Percentiles rank a stretch among this genome's conserved stretches.
These are phyloP conservation scores for Arachnomyces sp. DNA, from an alignment of 2,329 filamentous ascomycete genomes.

Conservation along the genomic window DNA sequence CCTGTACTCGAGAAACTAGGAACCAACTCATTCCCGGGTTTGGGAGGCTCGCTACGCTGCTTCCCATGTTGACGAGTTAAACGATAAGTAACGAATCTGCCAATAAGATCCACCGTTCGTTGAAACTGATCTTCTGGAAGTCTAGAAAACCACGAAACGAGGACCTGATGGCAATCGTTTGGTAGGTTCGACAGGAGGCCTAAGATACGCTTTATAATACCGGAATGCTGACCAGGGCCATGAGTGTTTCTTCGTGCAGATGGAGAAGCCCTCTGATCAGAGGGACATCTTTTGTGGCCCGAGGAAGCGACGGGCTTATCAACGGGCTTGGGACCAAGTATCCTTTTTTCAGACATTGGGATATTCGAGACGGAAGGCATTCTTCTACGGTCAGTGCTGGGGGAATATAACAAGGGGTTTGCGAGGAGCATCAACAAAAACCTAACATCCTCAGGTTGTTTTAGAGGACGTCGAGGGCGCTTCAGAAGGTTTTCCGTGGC, in stretches of 20 bases:
- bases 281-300: slow-evolving; percentile 11
- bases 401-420: slow-evolving; percentile 64
- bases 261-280: slow-evolving; percentile 14
- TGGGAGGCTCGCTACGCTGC: slow-evolving; percentile 50
- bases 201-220: slow-evolving; percentile 74
- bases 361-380: slow-evolving; percentile 13
- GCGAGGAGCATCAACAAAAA: slow-evolving; percentile 70
- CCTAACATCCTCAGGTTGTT: slow-evolving; percentile 60
- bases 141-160: slow-evolving; percentile 70
- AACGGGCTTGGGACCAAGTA: too few species aligned
- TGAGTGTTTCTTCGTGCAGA: slow-evolving; percentile 22
- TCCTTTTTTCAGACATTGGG: slow-evolving; percentile 2
- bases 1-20: slow-evolving; percentile 62
- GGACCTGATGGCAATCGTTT: slow-evolving; percentile 63
- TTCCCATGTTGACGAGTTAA: slow-evolving; percentile 63
- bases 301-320: slow-evolving; percentile 12
- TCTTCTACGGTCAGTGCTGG: slow-evolving; percentile 15
- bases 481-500: slow-evolving; percentile 71
- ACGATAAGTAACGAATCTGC: slow-evolving; percentile 73
- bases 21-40: slow-evolving; percentile 55
- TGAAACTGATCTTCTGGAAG: slow-evolving; percentile 61
- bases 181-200: slow-evolving; percentile 71
- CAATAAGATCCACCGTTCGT: slow-evolving; percentile 65
- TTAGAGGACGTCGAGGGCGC: slow-evolving; percentile 62
- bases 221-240: slow-evolving; percentile 62